A percentile compares a stretch with the other conserved stretches of the same genome.
Conservation (phyloP, 805 yeast genomes). For the Candida ortonii region DNA sequence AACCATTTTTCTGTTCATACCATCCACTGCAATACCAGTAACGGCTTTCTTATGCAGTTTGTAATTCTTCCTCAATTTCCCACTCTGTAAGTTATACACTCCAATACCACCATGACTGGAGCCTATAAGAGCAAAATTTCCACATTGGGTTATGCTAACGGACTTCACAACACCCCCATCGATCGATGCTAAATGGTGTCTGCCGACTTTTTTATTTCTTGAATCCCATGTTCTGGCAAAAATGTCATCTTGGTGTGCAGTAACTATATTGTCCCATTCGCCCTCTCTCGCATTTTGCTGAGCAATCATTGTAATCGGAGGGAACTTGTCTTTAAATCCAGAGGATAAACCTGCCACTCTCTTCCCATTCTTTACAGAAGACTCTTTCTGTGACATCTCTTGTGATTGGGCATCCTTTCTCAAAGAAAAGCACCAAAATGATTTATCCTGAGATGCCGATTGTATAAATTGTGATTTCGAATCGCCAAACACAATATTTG, state of each 20-base stretch:
- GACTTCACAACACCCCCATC: constrained; percentile 75
- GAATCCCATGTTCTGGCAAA: constrained; percentile 93
- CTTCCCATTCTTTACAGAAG: constrained; percentile 39
- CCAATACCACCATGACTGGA: constrained; percentile 83
- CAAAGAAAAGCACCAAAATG: constrained; percentile 89
- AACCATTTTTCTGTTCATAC: constrained; percentile 85
- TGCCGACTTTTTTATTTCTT: constrained; percentile 74
- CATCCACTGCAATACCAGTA: constrained; percentile 86
- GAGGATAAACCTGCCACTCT: constrained; percentile 55
- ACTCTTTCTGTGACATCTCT: constrained; percentile 77
- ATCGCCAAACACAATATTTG: constrained; percentile 68
- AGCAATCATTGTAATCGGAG: constrained; percentile 70
- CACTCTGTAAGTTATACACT: constrained; percentile 88
- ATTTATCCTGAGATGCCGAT: constrained; percentile 81
- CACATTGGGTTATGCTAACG: constrained; percentile 85
- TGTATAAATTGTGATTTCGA: constrained; percentile 75
- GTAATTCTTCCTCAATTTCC: constrained; percentile 69
- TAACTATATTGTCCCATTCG: constrained; percentile 90
- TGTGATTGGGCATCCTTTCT: constrained; percentile 96
- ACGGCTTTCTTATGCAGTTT: constrained; percentile 73
- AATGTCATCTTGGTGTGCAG: constrained; percentile 80
- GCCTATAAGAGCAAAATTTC: constrained; percentile 91
- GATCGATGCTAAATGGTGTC: constrained; percentile 64
- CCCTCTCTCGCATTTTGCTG: constrained; percentile 73
- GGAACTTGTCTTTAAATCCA: constrained; percentile 63